Evolutionary conservation across 83 land plant species (phyloP).

Genomic region (Thuja plicata): DNA sequence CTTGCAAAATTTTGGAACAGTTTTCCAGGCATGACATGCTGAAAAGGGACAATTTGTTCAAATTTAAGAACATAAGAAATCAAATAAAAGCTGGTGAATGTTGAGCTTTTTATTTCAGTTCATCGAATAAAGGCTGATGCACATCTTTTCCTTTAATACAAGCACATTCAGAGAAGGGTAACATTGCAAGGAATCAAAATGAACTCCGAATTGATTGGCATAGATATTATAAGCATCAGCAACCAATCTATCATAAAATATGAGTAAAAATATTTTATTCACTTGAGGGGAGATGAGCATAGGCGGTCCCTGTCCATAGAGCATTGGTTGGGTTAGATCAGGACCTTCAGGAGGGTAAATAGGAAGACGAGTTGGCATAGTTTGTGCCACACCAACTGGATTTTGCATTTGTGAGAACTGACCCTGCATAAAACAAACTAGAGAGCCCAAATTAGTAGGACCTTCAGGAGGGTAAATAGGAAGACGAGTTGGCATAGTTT

Average conservation of each 20-base stretch:
- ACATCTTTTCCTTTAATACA: neutral
- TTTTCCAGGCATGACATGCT: neutral
- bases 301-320: slow-evolving; percentile 63
- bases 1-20: neutral
- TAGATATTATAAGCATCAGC: neutral
- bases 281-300: slow-evolving; percentile 52
- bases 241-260: neutral
- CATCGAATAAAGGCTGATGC: neutral
- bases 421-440: slow-evolving; percentile 28
- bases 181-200: neutral
- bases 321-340: slow-evolving; percentile 51
- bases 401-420: slow-evolving; percentile 50
- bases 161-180: neutral
- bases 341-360: slow-evolving; percentile 53
- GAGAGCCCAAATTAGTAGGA: neutral
- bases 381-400: slow-evolving; percentile 40
- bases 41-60: neutral
- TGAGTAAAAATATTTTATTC: neutral
- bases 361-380: slow-evolving; percentile 46
- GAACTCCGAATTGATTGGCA: neutral
- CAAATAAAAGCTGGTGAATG: neutral
- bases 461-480: slow-evolving; percentile 42
- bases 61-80: neutral
- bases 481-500: slow-evolving; percentile 40
- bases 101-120: neutral